Evolutionary conservation across 176 grass and related monocot genomes (phyloP).

Genomic region (Lolium multiflorum): DNA sequence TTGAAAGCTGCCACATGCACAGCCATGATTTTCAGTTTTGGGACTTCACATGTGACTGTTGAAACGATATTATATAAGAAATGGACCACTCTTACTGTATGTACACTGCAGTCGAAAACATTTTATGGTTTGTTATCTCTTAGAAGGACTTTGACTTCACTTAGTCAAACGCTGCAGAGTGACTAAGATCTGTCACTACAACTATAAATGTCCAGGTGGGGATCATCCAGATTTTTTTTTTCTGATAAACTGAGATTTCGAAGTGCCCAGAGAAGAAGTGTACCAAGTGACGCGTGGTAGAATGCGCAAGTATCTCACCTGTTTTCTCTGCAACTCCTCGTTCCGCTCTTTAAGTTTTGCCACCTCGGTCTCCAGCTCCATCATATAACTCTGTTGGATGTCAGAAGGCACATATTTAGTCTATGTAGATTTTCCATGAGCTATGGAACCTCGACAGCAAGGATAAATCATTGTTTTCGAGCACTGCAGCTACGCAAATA

Average conservation of each 20-base stretch:
- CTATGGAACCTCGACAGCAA: constrained; percentile 12
- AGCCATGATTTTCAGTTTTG: background rate
- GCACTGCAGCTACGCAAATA: background rate
- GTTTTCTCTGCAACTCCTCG: constrained; percentile 73
- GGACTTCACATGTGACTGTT: background rate
- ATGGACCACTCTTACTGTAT: background rate
- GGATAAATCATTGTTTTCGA: background rate
- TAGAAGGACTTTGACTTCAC: background rate
- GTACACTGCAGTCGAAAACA: constrained; percentile 1
- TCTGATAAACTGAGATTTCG: background rate
- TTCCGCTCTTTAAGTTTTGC: constrained; percentile 87
- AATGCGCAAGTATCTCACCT: constrained; percentile 46
- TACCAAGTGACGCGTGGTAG: background rate
- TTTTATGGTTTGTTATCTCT: background rate
- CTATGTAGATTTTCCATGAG: background rate
- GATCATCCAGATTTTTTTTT: background rate
- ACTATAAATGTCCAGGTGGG: background rate
- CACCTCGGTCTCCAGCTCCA: constrained; percentile 89
- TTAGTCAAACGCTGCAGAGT: constrained; percentile 9
- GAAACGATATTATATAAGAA: constrained; percentile 3
- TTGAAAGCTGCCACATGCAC: background rate
- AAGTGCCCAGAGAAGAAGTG: background rate
- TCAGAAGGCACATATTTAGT: constrained; percentile 8
- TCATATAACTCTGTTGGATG: constrained; percentile 65
- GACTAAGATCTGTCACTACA: background rate